Conservation (phyloP, 108 stramenopile genomes). For the Pseudonitzschia multiseries region DNA sequence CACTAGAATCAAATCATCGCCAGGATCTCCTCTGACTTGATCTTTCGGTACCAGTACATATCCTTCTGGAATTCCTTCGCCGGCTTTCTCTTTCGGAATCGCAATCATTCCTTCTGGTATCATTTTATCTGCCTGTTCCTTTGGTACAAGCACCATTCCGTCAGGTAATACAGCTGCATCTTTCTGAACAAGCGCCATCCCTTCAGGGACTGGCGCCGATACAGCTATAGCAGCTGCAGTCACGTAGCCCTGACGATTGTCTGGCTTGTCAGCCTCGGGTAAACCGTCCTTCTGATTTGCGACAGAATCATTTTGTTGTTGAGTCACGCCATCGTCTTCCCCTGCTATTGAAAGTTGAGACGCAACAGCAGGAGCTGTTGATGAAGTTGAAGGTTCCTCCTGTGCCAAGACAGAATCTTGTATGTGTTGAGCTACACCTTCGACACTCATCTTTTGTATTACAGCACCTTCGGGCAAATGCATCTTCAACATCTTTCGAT, state of each 20-base stretch:
- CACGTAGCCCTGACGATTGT: background rate
- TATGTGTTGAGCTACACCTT: constrained; percentile 26
- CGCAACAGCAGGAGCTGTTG: background rate
- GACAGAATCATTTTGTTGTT: constrained; percentile 28
- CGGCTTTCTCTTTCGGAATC: constrained; percentile 28
- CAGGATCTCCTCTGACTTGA: constrained; percentile 36
- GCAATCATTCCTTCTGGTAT: constrained; percentile 39
- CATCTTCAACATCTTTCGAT: constrained; percentile 42
- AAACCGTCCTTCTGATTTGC: constrained; percentile 23
- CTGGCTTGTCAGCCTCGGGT: background rate
- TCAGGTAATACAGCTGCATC: constrained; percentile 33
- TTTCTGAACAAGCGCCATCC: constrained; percentile 38
- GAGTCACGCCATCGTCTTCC: background rate
- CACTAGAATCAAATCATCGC: constrained; percentile 34
- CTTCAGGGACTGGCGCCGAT: constrained; percentile 28
- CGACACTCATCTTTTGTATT: constrained; percentile 27
- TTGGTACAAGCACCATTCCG: constrained; percentile 42
- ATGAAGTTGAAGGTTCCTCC: constrained; percentile 16
- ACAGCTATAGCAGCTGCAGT: constrained; percentile 7
- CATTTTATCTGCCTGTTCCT: constrained; percentile 36
- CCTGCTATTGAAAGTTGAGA: constrained; percentile 14
- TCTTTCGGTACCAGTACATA: constrained; percentile 44
- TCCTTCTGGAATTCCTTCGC: constrained; percentile 30
- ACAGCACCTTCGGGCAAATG: constrained; percentile 45
- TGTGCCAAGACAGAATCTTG: constrained; percentile 26